Evolutionary conservation across 805 yeast species (phyloP), one percentile per base, ranked within the genome.

Genomic region (Wickerhamomyces bovis): DNA sequence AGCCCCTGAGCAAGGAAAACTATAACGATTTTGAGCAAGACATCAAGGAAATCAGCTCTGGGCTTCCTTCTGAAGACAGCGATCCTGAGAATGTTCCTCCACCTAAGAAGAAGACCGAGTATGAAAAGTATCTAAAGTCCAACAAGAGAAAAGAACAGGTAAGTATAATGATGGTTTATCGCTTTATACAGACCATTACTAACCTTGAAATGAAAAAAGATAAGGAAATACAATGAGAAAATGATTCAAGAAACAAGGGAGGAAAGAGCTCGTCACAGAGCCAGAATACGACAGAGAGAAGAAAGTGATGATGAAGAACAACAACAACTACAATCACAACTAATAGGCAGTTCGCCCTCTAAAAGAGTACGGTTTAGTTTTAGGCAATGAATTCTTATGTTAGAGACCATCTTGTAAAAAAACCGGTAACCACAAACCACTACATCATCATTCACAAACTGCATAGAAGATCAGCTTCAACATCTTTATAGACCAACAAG

Each of bases 91-190:
- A 45, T 11, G 54, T 50, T 4, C 58, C 61, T 15, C 41, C 53
- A 43, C 60, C 56, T 2, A 40, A 51, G 16, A 46, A 20, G 47
- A 57, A 57, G 40, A 50, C 56, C 5, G 19, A 25, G 9, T 40
- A 53, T 12, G 57, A 57, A 39, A 45, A 26, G 39, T 49, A 40
- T 35, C 41, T 46, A 9, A 56, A 56, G 35, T 52, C 53, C 12
- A 51, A 51, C 23, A 42, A 51, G 22, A 46, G 61, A 42, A 44
- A 49, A 23, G 48, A 50, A 21, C 60, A 55, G 26, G 54, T 54
- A 20, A 41, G 50, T 47, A n/a, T 18, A 9, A 16, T 16, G 16
- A 6, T 15, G 18, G 9, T n/a, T 2, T 10, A 3, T 5, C 30
- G 19, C 19, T 10, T 5, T 11, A 13, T 15, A 7, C 15, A 16